Base-by-base conservation (phyloP, 2,329 filamentous ascomycete genomes). In the Aspergillus sp. region DNA sequence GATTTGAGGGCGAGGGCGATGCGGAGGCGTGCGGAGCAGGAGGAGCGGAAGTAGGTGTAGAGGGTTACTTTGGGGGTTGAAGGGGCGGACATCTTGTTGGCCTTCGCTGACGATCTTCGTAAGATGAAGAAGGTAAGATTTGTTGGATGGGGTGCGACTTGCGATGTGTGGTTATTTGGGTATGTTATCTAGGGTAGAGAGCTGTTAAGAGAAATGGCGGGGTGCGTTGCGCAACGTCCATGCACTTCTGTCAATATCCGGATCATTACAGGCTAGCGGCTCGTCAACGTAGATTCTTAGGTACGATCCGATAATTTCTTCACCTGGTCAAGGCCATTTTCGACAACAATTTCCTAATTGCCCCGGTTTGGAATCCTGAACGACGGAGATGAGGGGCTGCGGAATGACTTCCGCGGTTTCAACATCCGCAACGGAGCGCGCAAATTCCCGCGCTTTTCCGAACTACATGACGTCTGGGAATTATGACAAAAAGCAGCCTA, bases 21-120 rank as follows among this genome's bases (percentile, higher is more conserved):
- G 46, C 84, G 84, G 5, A 88, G 74, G 12, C 86, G 82, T 0
- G 81, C 84, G 1, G 84, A 83, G 73, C 84, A 88, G 15, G 84
- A 86, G 48, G 85, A 88, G 61, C 83, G 79, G 72, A 83, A 86
- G 73, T 86, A 87, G 59, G 79, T 82, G 74, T 87, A 80, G 9
- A 88, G 79, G 2, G 68, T 72, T 47, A 72, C 56, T 59, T 58
- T 61, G 39, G 54, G 52, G 19, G 33, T 43, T 61, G 56, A 51
- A 63, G 17, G 63, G 66, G 72, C 64, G 53, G 15, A 45, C 24
- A 40, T 54, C 41, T 54, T 15, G 12, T 12, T 24, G 27, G n/a
- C 15, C 2, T 3, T 37, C 6, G 35, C 35, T 37, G 15, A 15
- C 14, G 35, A 7, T 23, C 44, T 12, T 56, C 14, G 17, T 31